Percentiles rank a stretch among this genome's conserved stretches.
phyloP scores from a whole-genome alignment of 75 land plant genomes.

The Picea sitchensis region DNA sequence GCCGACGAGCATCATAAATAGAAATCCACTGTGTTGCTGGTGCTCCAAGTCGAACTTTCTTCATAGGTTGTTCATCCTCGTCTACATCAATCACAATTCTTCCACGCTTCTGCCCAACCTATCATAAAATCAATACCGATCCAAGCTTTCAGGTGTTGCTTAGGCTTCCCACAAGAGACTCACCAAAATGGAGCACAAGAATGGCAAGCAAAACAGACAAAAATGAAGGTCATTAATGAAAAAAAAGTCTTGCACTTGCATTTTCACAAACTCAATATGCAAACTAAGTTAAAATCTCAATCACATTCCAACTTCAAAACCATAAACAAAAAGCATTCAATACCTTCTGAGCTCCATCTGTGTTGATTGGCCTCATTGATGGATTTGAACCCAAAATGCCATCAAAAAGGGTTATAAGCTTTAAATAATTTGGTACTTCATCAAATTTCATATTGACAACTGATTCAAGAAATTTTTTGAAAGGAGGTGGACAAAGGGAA shows the following conservation, averaged over 20 bases:
- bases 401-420: constrained; percentile 26
- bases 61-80: constrained; percentile 90
- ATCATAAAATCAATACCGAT: no score
- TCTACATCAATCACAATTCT: constrained; percentile 68
- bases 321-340: background rate
- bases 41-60: constrained; percentile 81
- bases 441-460: constrained; percentile 29
- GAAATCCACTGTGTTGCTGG: constrained; percentile 97
- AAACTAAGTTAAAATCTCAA: no score
- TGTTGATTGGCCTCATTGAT: constrained; percentile 19
- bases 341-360: constrained; percentile 30
- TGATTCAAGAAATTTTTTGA: constrained; percentile 23
- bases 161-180: no score
- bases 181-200: no score
- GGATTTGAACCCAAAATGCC: constrained; percentile 20
- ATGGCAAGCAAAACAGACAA: no score
- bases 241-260: no score
- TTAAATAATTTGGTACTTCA: constrained; percentile 25
- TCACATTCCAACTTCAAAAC: background rate
- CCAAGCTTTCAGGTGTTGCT: no score
- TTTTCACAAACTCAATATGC: no score
- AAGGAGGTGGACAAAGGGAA: constrained; percentile 23
- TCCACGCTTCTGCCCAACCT: constrained; percentile 12
- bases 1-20: constrained; percentile 85
- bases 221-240: no score